Base-by-base conservation (phyloP, 805 yeast genomes). In the Starmerella apicola region DNA sequence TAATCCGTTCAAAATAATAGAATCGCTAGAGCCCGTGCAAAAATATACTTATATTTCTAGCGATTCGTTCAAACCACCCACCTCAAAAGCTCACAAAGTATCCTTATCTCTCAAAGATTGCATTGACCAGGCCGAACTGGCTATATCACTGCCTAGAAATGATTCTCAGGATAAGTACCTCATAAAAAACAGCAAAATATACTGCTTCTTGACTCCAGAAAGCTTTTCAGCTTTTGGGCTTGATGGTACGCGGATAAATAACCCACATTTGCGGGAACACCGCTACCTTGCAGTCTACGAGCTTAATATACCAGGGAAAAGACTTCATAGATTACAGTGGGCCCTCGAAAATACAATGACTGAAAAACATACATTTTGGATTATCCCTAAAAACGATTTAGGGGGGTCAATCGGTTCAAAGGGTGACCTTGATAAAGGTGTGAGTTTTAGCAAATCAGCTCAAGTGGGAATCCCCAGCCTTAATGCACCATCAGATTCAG, bases 151-250 rank as follows among this genome's bases (percentile, higher is more conserved):
- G 3, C 44, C 47, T 5, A 34, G 18, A 5, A 43, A 43, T 19
- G 34, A 25, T 9, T 20, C 28, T 1, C 33, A 36, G 7, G 47
- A 38, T 27, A 15, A 34, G 7, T 10, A 44, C 33, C 33, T 31
- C 4, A 30, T 46, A 2, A 33, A 22, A 10, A 23, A 36, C 18
- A 35, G 34, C 10, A 30, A 27, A 24, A 15, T 43, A 9, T 26
- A 21, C 37, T 19, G 45, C 16, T 28, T 36, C 4, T 35, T 48
- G 20, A 24, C 44, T 1, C 37, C 48, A 2, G 45, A 41, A 15
- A 48, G 42, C 23, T 48, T 30, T 23, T 22, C 32, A 21, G 20
- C 28, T 5, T 45, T 43, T 8, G 51, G 51, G 18, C 39, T 48
- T 17, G 48, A 43, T 26, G 46, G 36, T 8, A 34, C 19, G 27